A percentile compares a stretch with the other conserved stretches of the same genome.
phyloP scores from a whole-genome alignment of 2,329 filamentous ascomycete species.

The Periconia digitata region DNA sequence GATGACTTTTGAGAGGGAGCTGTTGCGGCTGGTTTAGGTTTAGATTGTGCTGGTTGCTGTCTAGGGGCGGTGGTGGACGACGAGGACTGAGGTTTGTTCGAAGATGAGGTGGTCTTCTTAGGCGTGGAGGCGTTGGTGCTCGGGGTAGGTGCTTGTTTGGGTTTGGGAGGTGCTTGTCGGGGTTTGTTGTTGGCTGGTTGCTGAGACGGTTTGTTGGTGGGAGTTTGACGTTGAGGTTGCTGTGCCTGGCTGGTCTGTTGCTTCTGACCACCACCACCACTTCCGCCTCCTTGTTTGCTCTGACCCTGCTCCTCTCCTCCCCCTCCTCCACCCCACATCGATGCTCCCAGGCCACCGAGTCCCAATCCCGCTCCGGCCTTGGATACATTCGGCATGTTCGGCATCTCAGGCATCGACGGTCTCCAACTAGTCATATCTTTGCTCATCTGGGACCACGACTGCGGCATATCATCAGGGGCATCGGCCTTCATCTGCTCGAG shows the following conservation, averaged over 20 bases:
- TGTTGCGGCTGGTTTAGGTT: slow-evolving; percentile 13
- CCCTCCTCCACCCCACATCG: slow-evolving; percentile 20
- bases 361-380: slow-evolving; percentile 20
- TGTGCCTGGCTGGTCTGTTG: too few relatives aligned
- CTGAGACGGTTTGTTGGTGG: slow-evolving; percentile 10
- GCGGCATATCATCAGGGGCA: slow-evolving; percentile 34
- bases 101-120: slow-evolving; percentile 10
- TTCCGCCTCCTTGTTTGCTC: slow-evolving; percentile 1
- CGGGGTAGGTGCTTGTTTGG: slow-evolving; percentile 12
- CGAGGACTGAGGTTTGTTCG: slow-evolving; percentile 1
- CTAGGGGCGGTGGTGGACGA: not conserved
- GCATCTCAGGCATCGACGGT: slow-evolving; percentile 15
- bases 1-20: slow-evolving; percentile 12
- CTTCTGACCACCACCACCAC: too few relatives aligned
- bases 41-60: not conserved
- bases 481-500: slow-evolving; percentile 39
- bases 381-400: slow-evolving; percentile 11
- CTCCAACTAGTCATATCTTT: slow-evolving; percentile 14
- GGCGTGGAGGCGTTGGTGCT: slow-evolving; percentile 13
- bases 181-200: slow-evolving; percentile 11
- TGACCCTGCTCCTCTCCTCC: slow-evolving; percentile 11
- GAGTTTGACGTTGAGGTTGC: slow-evolving; percentile 6
- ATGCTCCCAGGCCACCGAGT: slow-evolving; percentile 30
- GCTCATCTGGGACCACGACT: slow-evolving; percentile 18
- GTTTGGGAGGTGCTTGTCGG: slow-evolving; percentile 2